Conservation (phyloP, 192 early-diverging fungal species). For the Rhizophagus prolifer region DNA sequence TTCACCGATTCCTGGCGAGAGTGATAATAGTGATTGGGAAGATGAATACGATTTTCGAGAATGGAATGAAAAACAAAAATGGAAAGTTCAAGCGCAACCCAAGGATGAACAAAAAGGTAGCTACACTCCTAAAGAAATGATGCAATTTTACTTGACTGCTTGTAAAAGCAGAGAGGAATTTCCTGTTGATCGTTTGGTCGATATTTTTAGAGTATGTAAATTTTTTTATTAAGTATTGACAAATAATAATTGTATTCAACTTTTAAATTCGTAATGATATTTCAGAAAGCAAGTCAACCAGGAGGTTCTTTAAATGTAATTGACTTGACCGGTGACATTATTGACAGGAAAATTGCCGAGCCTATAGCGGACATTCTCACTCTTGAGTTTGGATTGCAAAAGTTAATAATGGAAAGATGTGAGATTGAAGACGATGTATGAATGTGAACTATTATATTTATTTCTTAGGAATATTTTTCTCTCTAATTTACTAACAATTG, state of each 20-base stretch:
- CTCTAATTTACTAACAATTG: constrained; percentile 8
- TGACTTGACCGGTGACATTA: constrained; percentile 36
- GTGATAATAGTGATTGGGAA: constrained; percentile 33
- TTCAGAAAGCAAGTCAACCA: constrained; percentile 4
- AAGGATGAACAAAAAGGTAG: constrained; percentile 37
- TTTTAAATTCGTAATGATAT: neutral
- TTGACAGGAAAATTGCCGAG: constrained; percentile 57
- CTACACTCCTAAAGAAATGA: constrained; percentile 43
- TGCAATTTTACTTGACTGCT: constrained; percentile 44
- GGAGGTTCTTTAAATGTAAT: constrained; percentile 1
- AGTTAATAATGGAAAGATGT: constrained; percentile 69
- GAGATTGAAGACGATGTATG: constrained; percentile 69
- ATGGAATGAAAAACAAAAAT: constrained; percentile 29
- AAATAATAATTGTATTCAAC: neutral
- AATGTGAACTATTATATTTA: neutral
- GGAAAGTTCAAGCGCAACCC: neutral
- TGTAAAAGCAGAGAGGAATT: constrained; percentile 44
- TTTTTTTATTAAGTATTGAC: neutral
- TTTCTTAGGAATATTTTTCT: neutral
- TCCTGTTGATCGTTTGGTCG: constrained; percentile 37
- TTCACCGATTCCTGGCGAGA: constrained; percentile 12
- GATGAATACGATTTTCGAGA: constrained; percentile 45
- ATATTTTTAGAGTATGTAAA: constrained; percentile 33
- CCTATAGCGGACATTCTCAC: constrained; percentile 76
- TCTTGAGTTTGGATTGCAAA: constrained; percentile 69